phyloP scores from a whole-genome alignment of 805 yeast species.

The Clavispora phyllophila region DNA sequence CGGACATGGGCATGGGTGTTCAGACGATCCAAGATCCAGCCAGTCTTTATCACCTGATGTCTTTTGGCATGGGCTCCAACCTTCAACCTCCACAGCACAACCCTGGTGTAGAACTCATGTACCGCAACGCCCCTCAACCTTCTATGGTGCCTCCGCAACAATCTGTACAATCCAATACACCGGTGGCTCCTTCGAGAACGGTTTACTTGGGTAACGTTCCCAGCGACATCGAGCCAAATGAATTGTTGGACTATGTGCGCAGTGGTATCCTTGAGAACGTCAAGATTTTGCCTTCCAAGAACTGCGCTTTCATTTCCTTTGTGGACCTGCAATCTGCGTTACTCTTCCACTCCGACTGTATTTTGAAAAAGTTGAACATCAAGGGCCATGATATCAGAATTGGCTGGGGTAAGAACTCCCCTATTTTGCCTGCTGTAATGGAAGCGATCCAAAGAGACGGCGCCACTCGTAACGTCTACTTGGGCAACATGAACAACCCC shows the following conservation, averaged over 20 bases:
- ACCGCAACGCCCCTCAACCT: not conserved
- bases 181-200: constrained; percentile 67
- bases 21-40: not conserved
- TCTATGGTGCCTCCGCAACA: constrained; percentile 1
- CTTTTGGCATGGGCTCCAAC: not conserved
- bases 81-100: not conserved
- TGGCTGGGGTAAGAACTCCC: constrained; percentile 88
- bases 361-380: constrained; percentile 74
- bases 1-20: not conserved
- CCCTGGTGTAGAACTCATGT: constrained; percentile 3
- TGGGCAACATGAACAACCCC: constrained; percentile 71
- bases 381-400: constrained; percentile 77
- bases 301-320: constrained; percentile 87
- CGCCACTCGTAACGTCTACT: constrained; percentile 90
- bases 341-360: constrained; percentile 90
- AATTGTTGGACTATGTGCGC: constrained; percentile 82
- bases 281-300: constrained; percentile 72
- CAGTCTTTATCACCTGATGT: not conserved
- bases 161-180: constrained; percentile 1
- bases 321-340: constrained; percentile 84
- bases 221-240: constrained; percentile 70
- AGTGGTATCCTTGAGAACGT: constrained; percentile 84
- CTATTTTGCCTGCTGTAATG: constrained; percentile 68
- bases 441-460: constrained; percentile 77
- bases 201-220: constrained; percentile 90